Evolutionary conservation across 108 stramenopile species (phyloP), one percentile per base, ranked within the genome.

Genomic region (Skeletonema tropicum): DNA sequence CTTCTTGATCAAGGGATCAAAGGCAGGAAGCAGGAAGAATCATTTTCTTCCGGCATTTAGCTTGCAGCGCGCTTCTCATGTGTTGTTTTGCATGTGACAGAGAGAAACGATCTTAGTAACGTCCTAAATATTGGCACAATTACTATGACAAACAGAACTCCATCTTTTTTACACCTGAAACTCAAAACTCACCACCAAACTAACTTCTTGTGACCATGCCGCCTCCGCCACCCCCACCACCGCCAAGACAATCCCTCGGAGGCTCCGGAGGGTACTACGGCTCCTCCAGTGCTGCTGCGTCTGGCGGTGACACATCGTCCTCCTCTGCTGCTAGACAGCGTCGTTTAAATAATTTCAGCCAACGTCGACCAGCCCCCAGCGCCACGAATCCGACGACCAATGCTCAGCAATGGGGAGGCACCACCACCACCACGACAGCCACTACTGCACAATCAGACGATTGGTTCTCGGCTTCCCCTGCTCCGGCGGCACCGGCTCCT

Each of bases 191-290:
- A 10, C 38, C 11, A 39, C 2, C 0, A 10, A 11, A 9, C 11
- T 8, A 38, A 8, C 0, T 9, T 39, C 10, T 12, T 12, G 10
- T 12, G 38, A 35, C 60, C 60, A 61, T 61, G 60, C 15, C 66
- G 29, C 67, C 66, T 33, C 75, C 60, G 13, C 75, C 75, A 8
- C 75, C 75, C 7, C 75, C 71, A 11, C 71, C 75, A 8, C 75
- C 46, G 26, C 55, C 66, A 59, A 32, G 60, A 62, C 48, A 38
- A 45, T 39, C 55, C 64, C 26, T 12, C 49, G 11, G 35, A 35
- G 52, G 61, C 29, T 42, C 60, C 13, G 63, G 64, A n/a, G 60
- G 66, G 26, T 78, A 78, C 62, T 78, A 78, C 77, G 33, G 63
- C 49, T 71, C 48, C 6, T 21, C 77, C 14, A 78, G 45, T 30